These are phyloP conservation scores for Fusarium sp. DNA, from an alignment of 2,329 filamentous ascomycete genomes.

Conservation along the genomic window DNA sequence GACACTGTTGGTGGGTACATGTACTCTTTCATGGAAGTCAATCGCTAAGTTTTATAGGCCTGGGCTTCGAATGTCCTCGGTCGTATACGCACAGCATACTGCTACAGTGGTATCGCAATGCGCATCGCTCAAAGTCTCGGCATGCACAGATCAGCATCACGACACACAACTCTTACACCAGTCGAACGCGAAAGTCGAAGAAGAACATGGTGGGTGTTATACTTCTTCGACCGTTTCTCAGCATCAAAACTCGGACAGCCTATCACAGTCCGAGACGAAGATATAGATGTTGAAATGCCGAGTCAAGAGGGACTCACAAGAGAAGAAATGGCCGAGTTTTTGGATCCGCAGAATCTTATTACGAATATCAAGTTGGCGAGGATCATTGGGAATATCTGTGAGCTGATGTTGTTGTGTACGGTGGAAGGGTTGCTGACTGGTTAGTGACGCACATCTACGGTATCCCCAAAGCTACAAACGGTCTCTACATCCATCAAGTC, in stretches of 20 bases:
- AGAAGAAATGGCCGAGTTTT: slow-evolving; percentile 47
- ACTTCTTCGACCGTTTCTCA: slow-evolving; percentile 51
- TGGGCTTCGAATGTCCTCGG: slow-evolving; percentile 52
- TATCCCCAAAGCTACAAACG: slow-evolving; percentile 45
- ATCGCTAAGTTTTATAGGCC: slow-evolving; percentile 19
- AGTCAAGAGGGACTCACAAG: slow-evolving; percentile 46
- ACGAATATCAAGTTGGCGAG: slow-evolving; percentile 48
- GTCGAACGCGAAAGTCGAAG: slow-evolving; percentile 45
- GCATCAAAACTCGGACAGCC: slow-evolving; percentile 51
- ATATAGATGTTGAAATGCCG: slow-evolving; percentile 51
- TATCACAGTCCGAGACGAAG: slow-evolving; percentile 48
- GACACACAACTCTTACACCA: slow-evolving; percentile 30
- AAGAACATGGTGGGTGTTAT: slow-evolving; percentile 51
- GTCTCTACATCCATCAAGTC: slow-evolving; percentile 47
- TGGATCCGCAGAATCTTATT: slow-evolving; percentile 45
- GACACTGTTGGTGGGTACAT: slow-evolving; percentile 35
- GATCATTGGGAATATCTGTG: slow-evolving; percentile 48
- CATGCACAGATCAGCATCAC: slow-evolving; percentile 52
- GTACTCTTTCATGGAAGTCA: rapidly evolving
- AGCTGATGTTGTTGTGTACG: background rate
- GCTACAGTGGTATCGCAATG: slow-evolving; percentile 52
- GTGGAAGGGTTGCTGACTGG: background rate
- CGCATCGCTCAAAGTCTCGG: slow-evolving; percentile 57
- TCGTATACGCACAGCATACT: slow-evolving; percentile 49
- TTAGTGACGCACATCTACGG: slow-evolving; percentile 48